These are phyloP conservation scores for Kwoniella shandongensis DNA, from an alignment of 768 basidiomycete genomes.

Conservation along the genomic window DNA sequence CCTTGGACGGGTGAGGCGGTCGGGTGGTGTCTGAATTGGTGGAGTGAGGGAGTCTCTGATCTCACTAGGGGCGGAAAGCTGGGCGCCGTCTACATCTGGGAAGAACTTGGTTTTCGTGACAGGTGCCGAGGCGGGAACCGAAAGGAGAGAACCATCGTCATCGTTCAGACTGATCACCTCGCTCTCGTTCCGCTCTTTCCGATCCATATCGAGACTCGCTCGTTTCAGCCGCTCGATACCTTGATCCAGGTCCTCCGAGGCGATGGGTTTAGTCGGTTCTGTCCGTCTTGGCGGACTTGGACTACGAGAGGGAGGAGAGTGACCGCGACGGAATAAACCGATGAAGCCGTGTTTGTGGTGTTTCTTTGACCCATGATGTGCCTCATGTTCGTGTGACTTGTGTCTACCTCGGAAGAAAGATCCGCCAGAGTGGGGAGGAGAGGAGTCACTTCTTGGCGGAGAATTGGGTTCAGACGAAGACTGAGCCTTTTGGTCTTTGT, in stretches of 20 bases:
- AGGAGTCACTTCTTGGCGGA: conserved; percentile 3
- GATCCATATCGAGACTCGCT: conserved; percentile 39
- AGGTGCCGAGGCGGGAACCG: conserved; percentile 38
- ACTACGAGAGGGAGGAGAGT: conserved; percentile 45
- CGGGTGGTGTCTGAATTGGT: conserved; percentile 8
- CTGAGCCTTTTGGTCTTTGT: conserved; percentile 17
- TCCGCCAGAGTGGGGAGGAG: conserved; percentile 6
- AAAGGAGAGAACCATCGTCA: conserved; percentile 4
- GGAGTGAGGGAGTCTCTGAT: conserved; percentile 2
- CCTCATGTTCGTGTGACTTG: conserved; percentile 10
- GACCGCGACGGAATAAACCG: conserved; percentile 35
- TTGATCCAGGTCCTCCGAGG: conserved; percentile 41
- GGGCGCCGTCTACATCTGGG: conserved; percentile 18
- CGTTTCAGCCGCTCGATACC: conserved; percentile 40
- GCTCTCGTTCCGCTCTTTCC: conserved; percentile 6
- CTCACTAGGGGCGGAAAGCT: neutral
- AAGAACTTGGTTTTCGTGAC: conserved; percentile 43
- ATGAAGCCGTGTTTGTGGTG: conserved; percentile 33
- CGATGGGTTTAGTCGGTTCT: conserved; percentile 24
- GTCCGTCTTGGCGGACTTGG: conserved; percentile 37
- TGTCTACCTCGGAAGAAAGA: conserved; percentile 34
- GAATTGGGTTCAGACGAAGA: conserved; percentile 7
- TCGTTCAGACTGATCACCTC: conserved; percentile 11
- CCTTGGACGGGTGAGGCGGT: conserved; percentile 25
- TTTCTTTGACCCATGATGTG: conserved; percentile 6